Evolutionary conservation across 371 early-diverging fungal species (phyloP).

Genomic region (Blakeslea trispora): DNA sequence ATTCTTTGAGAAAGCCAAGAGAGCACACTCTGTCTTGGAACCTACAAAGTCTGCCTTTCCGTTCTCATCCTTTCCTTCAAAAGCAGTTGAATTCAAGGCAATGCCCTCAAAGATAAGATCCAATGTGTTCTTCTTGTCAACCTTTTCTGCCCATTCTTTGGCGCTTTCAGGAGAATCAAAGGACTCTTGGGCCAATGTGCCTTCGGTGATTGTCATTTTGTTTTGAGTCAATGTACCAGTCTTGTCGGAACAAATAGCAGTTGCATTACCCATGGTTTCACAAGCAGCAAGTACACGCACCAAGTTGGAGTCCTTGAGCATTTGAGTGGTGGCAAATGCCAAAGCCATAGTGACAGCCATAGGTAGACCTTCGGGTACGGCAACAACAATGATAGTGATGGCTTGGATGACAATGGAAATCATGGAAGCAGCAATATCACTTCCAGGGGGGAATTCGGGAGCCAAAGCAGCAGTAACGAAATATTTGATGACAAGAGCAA

Average conservation of each 20-base stretch:
- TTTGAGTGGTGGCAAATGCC: constrained; percentile 93
- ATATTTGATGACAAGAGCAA: constrained; percentile 79
- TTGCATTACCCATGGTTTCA: constrained; percentile 98
- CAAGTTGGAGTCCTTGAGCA: constrained; percentile 93
- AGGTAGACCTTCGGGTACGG: constrained; percentile 98
- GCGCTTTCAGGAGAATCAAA: constrained; percentile 36
- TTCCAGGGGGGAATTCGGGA: constrained; percentile 55
- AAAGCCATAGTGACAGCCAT: constrained; percentile 96
- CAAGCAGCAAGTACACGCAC: constrained; percentile 94
- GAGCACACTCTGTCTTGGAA: constrained; percentile 92
- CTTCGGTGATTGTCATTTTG: constrained; percentile 91
- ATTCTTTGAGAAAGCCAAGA: constrained; percentile 72
- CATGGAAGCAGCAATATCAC: constrained; percentile 67
- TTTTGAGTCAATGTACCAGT: constrained; percentile 97
- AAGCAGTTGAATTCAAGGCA: constrained; percentile 89
- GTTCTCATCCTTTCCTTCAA: constrained; percentile 78
- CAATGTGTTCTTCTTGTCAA: constrained; percentile 32
- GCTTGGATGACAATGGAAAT: constrained; percentile 80
- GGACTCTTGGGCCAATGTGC: constrained; percentile 50
- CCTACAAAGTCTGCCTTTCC: constrained; percentile 80
- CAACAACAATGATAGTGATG: constrained; percentile 93
- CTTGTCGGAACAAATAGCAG: constrained; percentile 96
- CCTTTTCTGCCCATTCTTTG: constrained; percentile 35
- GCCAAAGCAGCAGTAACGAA: constrained; percentile 67
- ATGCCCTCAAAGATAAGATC: constrained; percentile 63